Conservation (phyloP, 108 stramenopile genomes). For the Schizochytrium sp. region DNA sequence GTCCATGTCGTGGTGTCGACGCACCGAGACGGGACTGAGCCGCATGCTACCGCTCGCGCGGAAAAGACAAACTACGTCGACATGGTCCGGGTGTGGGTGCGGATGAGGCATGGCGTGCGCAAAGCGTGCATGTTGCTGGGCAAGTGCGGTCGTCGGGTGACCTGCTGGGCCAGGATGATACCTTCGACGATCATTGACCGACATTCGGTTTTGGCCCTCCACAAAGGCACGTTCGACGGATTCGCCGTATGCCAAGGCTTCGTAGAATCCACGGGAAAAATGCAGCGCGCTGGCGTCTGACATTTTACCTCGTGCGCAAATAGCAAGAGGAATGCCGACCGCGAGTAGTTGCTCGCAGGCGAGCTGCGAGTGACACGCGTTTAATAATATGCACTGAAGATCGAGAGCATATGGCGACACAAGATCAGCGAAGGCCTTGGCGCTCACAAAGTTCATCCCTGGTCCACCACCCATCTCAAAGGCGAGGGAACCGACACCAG, state of each 20-base stretch:
- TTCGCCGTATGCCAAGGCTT: not conserved
- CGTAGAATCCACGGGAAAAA: not conserved
- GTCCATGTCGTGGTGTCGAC: not conserved
- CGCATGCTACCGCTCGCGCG: not conserved
- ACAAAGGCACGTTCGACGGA: not conserved
- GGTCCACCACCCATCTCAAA: not conserved
- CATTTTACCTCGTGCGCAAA: not conserved
- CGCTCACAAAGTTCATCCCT: constrained; percentile 2
- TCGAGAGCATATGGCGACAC: not conserved
- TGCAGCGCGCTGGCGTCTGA: not conserved
- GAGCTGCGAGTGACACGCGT: constrained; percentile 5
- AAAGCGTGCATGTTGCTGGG: not conserved
- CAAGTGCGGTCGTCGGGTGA: not conserved
- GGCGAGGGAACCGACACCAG: not conserved
- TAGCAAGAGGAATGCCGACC: not conserved
- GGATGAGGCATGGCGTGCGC: not conserved
- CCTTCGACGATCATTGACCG: not conserved
- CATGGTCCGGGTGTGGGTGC: not conserved
- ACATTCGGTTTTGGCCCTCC: not conserved
- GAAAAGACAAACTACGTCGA: not conserved
- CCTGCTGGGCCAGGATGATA: not conserved
- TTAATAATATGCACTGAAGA: not conserved
- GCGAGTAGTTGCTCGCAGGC: not conserved
- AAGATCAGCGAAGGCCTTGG: not conserved
- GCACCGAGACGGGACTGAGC: not conserved